Conservation (phyloP, 1,139 yeast species). For the Diutina rugosa region DNA sequence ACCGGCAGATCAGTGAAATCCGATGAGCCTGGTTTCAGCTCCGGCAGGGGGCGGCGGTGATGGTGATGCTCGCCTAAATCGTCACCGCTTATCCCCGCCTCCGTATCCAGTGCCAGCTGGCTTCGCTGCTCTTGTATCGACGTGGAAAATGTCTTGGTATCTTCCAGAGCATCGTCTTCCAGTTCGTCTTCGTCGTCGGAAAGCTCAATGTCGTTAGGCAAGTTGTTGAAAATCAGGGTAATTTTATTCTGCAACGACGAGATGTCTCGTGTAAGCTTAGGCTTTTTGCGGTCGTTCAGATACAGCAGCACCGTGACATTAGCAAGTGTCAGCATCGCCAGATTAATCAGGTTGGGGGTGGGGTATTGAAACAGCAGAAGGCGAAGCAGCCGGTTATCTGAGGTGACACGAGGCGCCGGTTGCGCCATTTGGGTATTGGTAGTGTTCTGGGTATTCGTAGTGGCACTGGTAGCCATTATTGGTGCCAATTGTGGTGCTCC, state of each 20-base stretch:
- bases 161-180: neutral
- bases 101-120: neutral
- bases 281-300: neutral
- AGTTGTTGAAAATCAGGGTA: conserved; percentile 29
- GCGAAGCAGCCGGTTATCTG: neutral
- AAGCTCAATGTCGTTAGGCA: conserved; percentile 36
- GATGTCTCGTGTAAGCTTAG: neutral
- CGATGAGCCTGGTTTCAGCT: neutral
- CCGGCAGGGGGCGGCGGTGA: neutral
- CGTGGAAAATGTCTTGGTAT: neutral
- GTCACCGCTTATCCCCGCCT: neutral
- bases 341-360: neutral
- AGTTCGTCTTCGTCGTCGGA: conserved; percentile 20
- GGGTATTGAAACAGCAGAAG: neutral
- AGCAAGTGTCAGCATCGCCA: neutral
- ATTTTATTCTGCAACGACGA: conserved; percentile 11
- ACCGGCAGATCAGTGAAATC: neutral
- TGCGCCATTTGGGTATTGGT: neutral
- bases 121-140: neutral
- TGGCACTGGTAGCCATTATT: neutral
- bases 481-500: neutral
- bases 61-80: neutral
- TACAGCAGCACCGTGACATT: neutral
- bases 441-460: neutral
- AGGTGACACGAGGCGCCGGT: neutral